Evolutionary conservation across 2,329 filamentous ascomycete genomes (phyloP).

Genomic region (Dactylellina leptospora): DNA sequence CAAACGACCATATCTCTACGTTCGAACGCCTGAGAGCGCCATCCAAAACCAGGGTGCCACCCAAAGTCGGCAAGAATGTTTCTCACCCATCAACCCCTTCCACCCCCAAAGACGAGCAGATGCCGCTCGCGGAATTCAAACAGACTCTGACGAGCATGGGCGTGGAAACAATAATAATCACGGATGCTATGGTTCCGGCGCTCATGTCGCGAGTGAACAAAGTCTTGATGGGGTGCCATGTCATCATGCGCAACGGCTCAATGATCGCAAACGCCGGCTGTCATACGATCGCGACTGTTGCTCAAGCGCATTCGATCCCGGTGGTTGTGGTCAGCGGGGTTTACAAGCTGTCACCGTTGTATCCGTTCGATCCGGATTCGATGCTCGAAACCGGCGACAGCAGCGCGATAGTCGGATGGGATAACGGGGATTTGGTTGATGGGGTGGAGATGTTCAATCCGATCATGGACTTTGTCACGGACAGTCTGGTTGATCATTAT

Average conservation of each 20-base stretch:
- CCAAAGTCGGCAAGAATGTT: background rate
- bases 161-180: slow-evolving; percentile 82
- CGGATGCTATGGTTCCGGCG: slow-evolving; percentile 85
- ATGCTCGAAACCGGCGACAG: slow-evolving; percentile 80
- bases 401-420: slow-evolving; percentile 47
- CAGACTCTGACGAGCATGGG: slow-evolving; percentile 81
- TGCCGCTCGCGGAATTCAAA: slow-evolving; percentile 68
- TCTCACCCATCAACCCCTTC: background rate
- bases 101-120: slow-evolving; percentile 60
- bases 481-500: slow-evolving; percentile 43
- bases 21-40: slow-evolving; percentile 67
- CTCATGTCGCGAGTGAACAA: slow-evolving; percentile 97
- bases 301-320: slow-evolving; percentile 80
- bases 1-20: slow-evolving; percentile 73
- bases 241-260: slow-evolving; percentile 86
- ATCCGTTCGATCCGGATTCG: slow-evolving; percentile 81
- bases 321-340: slow-evolving; percentile 90
- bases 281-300: slow-evolving; percentile 81
- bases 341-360: slow-evolving; percentile 92
- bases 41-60: slow-evolving; percentile 61
- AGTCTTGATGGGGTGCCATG: slow-evolving; percentile 87
- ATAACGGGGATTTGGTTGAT: slow-evolving; percentile 42
- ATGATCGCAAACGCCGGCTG: slow-evolving; percentile 86
- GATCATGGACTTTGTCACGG: slow-evolving; percentile 49
- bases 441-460: slow-evolving; percentile 45